phyloP scores from a whole-genome alignment of 2,329 filamentous ascomycete species.

The Cladosporium austrohemisphaericum region DNA sequence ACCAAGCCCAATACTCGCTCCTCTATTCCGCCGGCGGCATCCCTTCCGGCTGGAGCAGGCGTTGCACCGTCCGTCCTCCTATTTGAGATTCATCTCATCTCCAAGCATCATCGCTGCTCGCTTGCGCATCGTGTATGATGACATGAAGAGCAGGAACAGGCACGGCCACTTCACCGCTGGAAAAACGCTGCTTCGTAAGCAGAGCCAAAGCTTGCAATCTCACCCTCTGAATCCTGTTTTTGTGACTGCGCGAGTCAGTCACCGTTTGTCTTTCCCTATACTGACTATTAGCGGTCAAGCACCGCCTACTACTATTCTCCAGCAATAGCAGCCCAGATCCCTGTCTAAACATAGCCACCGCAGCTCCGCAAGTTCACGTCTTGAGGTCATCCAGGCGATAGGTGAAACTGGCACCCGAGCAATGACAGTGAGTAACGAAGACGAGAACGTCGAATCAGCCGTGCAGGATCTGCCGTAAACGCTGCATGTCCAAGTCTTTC shows the following conservation, averaged over 20 bases:
- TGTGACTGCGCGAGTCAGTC: conserved; percentile 2
- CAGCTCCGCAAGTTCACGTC: neutral
- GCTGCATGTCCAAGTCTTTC: too few relatives aligned
- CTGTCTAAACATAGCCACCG: neutral
- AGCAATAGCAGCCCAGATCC: neutral
- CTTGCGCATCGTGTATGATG: neutral
- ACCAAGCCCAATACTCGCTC: neutral
- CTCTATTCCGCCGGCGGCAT: neutral
- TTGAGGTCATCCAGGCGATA: neutral
- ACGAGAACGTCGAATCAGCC: too few relatives aligned
- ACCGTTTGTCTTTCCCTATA: conserved; percentile 7
- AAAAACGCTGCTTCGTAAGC: neutral
- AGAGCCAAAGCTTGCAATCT: neutral
- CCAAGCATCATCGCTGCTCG: neutral
- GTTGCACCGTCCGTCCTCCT: too few relatives aligned
- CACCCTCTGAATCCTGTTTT: conserved; percentile 1
- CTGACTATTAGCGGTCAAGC: conserved; percentile 13
- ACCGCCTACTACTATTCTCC: neutral
- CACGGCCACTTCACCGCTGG: conserved; percentile 1
- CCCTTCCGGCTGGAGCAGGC: conserved; percentile 10
- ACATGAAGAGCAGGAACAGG: neutral
- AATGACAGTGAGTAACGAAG: neutral
- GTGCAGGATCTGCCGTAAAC: too few relatives aligned
- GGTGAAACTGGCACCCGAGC: neutral
- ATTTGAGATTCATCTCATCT: too few relatives aligned